Evolutionary conservation across 75 land plant genomes (phyloP), one percentile per base, ranked within the genome.

Genomic region (Pseudotsuga menziesii): DNA sequence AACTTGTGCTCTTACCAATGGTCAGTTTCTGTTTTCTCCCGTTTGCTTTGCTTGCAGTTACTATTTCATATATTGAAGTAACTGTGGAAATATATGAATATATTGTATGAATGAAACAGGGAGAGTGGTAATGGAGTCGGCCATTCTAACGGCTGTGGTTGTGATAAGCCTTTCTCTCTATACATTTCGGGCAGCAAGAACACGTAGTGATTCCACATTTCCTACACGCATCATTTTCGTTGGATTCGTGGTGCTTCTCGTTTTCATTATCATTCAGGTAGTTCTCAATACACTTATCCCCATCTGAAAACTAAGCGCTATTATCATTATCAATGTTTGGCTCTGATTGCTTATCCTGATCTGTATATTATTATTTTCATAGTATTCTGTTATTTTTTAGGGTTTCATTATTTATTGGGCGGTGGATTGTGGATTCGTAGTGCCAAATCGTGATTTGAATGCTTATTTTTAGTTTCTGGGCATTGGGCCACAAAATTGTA

Each of bases 231-330:
- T 88, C 83, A 80, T 88, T 77, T 87, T 91, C 76, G 83, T 84
- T 11, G 54, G 54, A 48, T 2, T 48, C 54, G 54, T 89, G 3
- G 83, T 93, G 16, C 81, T 93, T 12, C 35, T 93, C 14, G 62
- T 89, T 11, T 89, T 93, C 58, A 80, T 72, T 16, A 14, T 91
- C 13, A 88, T 93, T 74, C 96, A 91, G 96, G 93, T 93, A 69
- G 16, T 39, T 29, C 32, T 29, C 32, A 0, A 1, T 0, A 29
- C 1, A 29, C 32, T 29, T 29, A 29, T 29, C 32, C 0, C 1
- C 1, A 29, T 29, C 32, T 29, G 32, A 29, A 29, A 0, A 29
- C 32, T 29, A 29, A n/a, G n/a, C n/a, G n/a, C n/a, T n/a, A n/a
- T n/a, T n/a, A n/a, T n/a, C n/a, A n/a, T n/a, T n/a, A n/a, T n/a